Evolutionary conservation across 1,284 basidiomycete species (phyloP).

Genomic region (Moniliophthora roreri): DNA sequence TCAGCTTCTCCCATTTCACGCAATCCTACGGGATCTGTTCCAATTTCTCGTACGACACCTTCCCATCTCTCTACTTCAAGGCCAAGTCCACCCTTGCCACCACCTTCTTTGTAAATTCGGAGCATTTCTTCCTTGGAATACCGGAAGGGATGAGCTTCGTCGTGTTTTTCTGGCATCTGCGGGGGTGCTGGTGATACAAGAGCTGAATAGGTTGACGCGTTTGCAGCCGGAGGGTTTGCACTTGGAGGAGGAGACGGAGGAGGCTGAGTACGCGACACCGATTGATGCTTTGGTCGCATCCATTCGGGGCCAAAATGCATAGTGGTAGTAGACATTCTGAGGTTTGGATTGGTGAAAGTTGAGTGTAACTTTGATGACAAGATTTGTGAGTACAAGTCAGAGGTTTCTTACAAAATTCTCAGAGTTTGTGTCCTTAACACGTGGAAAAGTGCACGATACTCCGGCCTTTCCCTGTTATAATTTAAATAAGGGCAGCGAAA

Average conservation of each 20-base stretch:
- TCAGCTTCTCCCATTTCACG: constrained; percentile 82
- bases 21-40: constrained; percentile 71
- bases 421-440: constrained; percentile 16
- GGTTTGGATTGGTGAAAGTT: constrained; percentile 5
- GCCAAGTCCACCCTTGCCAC: constrained; percentile 70
- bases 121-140: constrained; percentile 87
- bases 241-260: constrained; percentile 57
- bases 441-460: constrained; percentile 19
- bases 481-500: constrained; percentile 29
- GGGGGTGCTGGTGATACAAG: constrained; percentile 60
- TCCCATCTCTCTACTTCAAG: constrained; percentile 86
- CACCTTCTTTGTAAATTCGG: constrained; percentile 80
- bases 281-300: constrained; percentile 79
- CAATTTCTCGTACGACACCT: constrained; percentile 78
- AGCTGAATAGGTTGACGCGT: constrained; percentile 77
- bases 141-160: constrained; percentile 75
- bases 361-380: constrained; percentile 20
- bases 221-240: constrained; percentile 40
- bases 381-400: constrained; percentile 18
- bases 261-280: constrained; percentile 50
- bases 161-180: constrained; percentile 51
- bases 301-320: constrained; percentile 89
- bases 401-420: constrained; percentile 28
- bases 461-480: constrained; percentile 20
- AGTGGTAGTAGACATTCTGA: constrained; percentile 69